Percentiles rank a stretch among this genome's conserved stretches.
phyloP scores from a whole-genome alignment of 371 early-diverging fungal genomes.

The Mortierella sp. region DNA sequence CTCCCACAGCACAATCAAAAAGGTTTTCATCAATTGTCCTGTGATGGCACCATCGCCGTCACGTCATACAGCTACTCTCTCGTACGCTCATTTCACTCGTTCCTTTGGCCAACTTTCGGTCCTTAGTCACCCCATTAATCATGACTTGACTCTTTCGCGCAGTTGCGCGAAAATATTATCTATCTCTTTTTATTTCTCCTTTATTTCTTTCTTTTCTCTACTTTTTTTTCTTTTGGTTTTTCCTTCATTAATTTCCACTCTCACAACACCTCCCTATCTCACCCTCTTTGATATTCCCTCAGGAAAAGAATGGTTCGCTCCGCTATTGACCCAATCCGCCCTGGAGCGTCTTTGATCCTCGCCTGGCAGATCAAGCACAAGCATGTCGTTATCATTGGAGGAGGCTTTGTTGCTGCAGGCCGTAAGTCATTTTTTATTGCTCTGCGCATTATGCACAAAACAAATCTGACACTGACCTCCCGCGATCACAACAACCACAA shows the following conservation, averaged over 20 bases:
- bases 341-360: conserved; percentile 85
- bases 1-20: background rate
- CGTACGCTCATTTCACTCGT: too few species aligned
- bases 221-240: background rate
- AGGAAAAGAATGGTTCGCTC: conserved; percentile 43
- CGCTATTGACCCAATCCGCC: conserved; percentile 62
- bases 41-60: conserved; percentile 18
- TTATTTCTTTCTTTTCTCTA: background rate
- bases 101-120: background rate
- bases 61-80: background rate
- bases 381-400: conserved; percentile 86
- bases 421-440: conserved; percentile 57
- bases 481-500: background rate
- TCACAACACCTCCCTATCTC: background rate
- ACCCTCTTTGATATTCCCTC: background rate
- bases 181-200: background rate
- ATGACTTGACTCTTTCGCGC: background rate
- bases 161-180: background rate
- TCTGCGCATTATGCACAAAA: background rate
- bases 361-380: conserved; percentile 81
- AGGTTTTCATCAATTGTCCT: conserved; percentile 3
- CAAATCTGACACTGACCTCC: background rate
- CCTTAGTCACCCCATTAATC: background rate
- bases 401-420: conserved; percentile 84
- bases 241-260: background rate